Percentiles rank a stretch among this genome's conserved stretches.
These are phyloP conservation scores for Schoenoplectus tabernaemontani DNA, from an alignment of 202 grass and related monocot species.

Conservation along the genomic window DNA sequence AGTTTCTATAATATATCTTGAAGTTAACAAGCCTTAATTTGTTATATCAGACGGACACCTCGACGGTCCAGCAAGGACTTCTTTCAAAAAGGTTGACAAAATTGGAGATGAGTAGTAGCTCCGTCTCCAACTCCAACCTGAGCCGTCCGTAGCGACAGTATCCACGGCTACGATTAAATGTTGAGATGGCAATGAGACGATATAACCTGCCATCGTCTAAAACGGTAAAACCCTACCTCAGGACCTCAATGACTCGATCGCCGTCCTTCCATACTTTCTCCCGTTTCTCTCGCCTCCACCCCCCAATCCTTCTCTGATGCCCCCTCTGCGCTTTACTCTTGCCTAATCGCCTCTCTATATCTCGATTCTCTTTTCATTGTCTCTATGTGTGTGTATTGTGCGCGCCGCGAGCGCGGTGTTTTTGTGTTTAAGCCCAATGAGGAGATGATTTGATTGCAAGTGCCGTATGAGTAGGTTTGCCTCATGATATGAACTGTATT, in stretches of 20 bases:
- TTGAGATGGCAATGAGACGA: not conserved
- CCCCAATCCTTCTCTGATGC: not conserved
- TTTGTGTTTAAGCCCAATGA: not conserved
- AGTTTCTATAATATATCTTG: too few relatives aligned
- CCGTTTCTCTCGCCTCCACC: not conserved
- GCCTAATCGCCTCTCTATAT: not conserved
- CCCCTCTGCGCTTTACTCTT: not conserved
- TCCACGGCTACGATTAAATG: not conserved
- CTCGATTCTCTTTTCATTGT: not conserved
- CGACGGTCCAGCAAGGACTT: not conserved
- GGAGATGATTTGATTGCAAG: conserved; percentile 9
- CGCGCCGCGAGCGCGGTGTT: too few relatives aligned
- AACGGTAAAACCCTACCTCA: not conserved
- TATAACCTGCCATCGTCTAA: not conserved
- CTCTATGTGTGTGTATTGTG: not conserved
- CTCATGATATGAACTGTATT: conserved; percentile 8
- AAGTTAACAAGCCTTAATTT: not conserved
- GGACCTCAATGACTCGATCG: not conserved
- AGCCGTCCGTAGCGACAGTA: not conserved
- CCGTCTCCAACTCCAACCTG: too few relatives aligned
- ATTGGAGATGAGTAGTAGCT: not conserved
- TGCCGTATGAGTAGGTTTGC: conserved; percentile 10
- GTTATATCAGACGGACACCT: not conserved
- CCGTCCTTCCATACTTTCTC: not conserved
- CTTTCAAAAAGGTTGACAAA: not conserved